A percentile compares a stretch with the other conserved stretches of the same genome.
Conservation (phyloP, 2,329 filamentous ascomycete genomes). For the Calonectria crousiana region DNA sequence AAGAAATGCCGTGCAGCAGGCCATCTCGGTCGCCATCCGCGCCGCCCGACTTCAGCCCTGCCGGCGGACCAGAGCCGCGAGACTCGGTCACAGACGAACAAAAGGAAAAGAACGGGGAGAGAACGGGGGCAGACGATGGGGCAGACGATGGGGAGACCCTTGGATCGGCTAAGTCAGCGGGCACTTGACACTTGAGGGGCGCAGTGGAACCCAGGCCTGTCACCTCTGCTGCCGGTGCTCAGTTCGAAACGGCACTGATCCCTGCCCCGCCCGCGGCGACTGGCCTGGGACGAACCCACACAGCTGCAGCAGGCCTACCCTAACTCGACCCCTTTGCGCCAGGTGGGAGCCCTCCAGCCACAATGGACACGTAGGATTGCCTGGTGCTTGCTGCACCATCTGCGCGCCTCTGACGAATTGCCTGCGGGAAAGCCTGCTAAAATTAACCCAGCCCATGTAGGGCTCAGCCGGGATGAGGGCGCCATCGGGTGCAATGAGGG, state of each 20-base stretch:
- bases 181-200: background rate
- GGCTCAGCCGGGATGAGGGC: constrained; percentile 1
- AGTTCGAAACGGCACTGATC: background rate
- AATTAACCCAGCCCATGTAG: background rate
- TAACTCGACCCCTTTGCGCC: background rate
- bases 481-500: background rate
- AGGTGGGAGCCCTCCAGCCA: background rate
- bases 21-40: background rate
- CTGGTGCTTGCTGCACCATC: background rate
- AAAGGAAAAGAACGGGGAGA: background rate
- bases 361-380: constrained; percentile 7
- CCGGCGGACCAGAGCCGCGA: background rate
- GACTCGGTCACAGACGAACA: background rate
- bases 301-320: background rate
- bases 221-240: background rate
- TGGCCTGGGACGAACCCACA: constrained; percentile 3
- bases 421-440: background rate
- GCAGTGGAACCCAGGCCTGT: background rate
- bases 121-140: too few relatives aligned
- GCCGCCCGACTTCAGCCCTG: background rate
- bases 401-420: constrained; percentile 1
- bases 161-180: constrained; percentile 3
- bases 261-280: background rate
- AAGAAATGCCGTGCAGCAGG: background rate
- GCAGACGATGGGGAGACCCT: background rate